These are phyloP conservation scores for Royoungia palumana DNA, from an alignment of 768 basidiomycete genomes.

Conservation along the genomic window DNA sequence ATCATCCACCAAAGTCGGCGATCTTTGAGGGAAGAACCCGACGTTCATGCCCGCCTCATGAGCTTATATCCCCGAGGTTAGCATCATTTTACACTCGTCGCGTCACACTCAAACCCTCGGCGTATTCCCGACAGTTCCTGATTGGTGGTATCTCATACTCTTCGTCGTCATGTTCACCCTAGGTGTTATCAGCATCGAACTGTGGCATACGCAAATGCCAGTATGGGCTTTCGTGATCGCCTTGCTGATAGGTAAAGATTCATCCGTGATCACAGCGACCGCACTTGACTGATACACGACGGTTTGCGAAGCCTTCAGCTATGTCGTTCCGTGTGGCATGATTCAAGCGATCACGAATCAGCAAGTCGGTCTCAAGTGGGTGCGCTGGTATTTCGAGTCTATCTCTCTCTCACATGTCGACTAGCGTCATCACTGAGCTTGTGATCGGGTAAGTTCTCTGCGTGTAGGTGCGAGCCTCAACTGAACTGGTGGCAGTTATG, in stretches of 20 bases:
- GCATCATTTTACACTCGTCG: neutral
- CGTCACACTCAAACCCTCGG: neutral
- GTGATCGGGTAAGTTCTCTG: conserved; percentile 53
- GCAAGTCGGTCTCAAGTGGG: conserved; percentile 62
- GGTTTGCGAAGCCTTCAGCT: conserved; percentile 35
- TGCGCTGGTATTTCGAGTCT: neutral
- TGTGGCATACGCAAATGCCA: conserved; percentile 72
- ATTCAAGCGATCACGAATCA: conserved; percentile 77
- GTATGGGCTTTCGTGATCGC: conserved; percentile 68
- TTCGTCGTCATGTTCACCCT: conserved; percentile 70
- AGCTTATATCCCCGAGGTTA: conserved; percentile 54
- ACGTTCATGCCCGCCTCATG: conserved; percentile 85
- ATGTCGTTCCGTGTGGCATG: conserved; percentile 54
- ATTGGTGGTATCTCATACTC: conserved; percentile 80
- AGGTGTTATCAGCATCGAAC: conserved; percentile 65
- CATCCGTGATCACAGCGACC: neutral
- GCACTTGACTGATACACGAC: neutral
- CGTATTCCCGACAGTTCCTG: conserved; percentile 50
- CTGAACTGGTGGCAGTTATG: conserved; percentile 39
- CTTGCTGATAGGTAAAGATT: conserved; percentile 45
- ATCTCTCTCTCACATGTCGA: conserved; percentile 1
- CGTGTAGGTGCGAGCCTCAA: neutral
- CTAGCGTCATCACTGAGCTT: conserved; percentile 70
- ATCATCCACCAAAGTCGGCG: conserved; percentile 70
- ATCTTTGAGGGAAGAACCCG: conserved; percentile 72